phyloP scores from a whole-genome alignment of 2,329 filamentous ascomycete species.

The Beauveria sp. region DNA sequence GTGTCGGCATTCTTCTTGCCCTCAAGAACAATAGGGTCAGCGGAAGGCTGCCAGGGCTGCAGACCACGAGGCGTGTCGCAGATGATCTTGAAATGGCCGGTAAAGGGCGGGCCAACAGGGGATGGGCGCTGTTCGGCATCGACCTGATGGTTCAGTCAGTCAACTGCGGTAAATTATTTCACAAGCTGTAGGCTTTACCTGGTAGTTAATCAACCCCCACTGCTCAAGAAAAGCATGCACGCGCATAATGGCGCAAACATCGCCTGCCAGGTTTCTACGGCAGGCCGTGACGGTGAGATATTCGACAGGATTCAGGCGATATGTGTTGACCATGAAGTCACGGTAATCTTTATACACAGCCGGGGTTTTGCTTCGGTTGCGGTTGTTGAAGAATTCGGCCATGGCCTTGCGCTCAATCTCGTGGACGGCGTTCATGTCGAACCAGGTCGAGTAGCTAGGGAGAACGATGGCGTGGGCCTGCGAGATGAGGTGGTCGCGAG shows the following conservation, averaged over 20 bases:
- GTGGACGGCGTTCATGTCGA: conserved; percentile 93
- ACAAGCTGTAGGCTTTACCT: conserved; percentile 48
- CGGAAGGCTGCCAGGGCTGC: conserved; percentile 88
- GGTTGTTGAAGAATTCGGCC: conserved; percentile 96
- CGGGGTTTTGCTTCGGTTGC: conserved; percentile 96
- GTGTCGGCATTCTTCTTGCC: conserved; percentile 59
- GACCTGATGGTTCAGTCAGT: conserved; percentile 49
- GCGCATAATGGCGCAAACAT: conserved; percentile 98
- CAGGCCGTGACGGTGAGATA: conserved; percentile 97
- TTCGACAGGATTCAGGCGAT: conserved; percentile 88
- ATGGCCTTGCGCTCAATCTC: conserved; percentile 88
- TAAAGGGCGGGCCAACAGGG: conserved; percentile 92
- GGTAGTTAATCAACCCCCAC: conserved; percentile 98
- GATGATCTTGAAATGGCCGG: conserved; percentile 92
- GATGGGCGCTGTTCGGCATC: conserved; percentile 93
- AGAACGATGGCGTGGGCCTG: conserved; percentile 95
- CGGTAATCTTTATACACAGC: conserved; percentile 98
- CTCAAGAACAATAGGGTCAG: conserved; percentile 60
- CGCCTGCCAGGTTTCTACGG: conserved; percentile 86
- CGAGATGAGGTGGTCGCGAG: conserved; percentile 82
- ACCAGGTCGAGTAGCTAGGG: conserved; percentile 97
- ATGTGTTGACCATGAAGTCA: conserved; percentile 99
- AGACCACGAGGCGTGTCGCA: conserved; percentile 92
- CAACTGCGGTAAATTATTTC: background rate
- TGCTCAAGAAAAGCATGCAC: conserved; percentile 97